Evolutionary conservation across 139 green algal species (phyloP).

Genomic region (Chlorella sorokiniana): DNA sequence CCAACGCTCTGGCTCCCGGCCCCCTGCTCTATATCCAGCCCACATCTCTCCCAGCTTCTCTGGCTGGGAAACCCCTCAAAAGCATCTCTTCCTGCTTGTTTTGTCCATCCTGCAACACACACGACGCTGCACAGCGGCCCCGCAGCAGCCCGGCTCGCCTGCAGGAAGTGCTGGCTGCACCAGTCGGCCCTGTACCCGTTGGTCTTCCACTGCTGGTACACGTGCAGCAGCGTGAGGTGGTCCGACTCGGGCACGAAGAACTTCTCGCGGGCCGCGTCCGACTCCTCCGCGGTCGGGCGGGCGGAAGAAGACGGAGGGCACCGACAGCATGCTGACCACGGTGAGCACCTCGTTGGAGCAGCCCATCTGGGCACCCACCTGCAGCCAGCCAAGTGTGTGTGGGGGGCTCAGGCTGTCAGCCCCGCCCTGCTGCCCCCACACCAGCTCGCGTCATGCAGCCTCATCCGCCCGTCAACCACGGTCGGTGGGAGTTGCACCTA

Average conservation of each 20-base stretch:
- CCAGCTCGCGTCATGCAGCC: too few relatives aligned
- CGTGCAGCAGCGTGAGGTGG: conserved; percentile 98
- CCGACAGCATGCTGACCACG: conserved; percentile 91
- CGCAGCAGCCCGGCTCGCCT: conserved; percentile 50
- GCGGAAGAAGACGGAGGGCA: conserved; percentile 94
- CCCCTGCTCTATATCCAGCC: too few relatives aligned
- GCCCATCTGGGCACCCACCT: conserved; percentile 77
- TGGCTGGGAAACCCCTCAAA: too few relatives aligned
- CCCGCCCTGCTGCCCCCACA: too few relatives aligned
- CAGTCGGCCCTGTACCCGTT: conserved; percentile 90
- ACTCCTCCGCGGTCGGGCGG: conserved; percentile 90
- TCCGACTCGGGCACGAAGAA: conserved; percentile 99
- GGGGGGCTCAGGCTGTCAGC: too few relatives aligned
- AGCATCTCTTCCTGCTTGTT: too few relatives aligned
- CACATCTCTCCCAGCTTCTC: too few relatives aligned
- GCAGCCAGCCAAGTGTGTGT: conserved; percentile 69
- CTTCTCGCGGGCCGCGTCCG: conserved; percentile 96
- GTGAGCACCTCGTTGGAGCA: conserved; percentile 85
- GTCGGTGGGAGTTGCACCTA: too few relatives aligned
- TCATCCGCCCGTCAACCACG: too few relatives aligned
- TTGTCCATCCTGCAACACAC: too few relatives aligned
- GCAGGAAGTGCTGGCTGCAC: conserved; percentile 95
- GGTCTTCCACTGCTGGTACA: conserved; percentile 98
- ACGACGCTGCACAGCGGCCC: too few relatives aligned
- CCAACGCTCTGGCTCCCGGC: too few relatives aligned